Conservation (phyloP, 1,284 basidiomycete species). For the Rhodotorula sp. region DNA sequence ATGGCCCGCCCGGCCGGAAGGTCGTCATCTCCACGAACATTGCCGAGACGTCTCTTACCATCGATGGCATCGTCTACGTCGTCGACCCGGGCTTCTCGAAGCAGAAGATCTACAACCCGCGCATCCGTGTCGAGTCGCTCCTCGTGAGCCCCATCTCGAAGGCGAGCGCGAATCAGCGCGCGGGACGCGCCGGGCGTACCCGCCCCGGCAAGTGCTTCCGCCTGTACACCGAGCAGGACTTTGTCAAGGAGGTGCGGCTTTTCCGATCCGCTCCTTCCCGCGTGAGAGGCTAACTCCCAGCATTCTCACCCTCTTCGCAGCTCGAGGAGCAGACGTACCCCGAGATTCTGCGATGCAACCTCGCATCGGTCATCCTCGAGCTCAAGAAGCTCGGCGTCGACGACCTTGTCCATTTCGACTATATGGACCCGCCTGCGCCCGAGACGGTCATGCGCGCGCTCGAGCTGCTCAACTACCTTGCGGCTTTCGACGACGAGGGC, state of each 20-base stretch:
- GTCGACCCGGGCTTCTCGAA: constrained; percentile 98
- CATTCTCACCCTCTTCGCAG: constrained; percentile 45
- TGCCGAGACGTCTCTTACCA: constrained; percentile 95
- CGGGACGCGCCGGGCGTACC: constrained; percentile 94
- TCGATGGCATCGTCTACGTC: constrained; percentile 98
- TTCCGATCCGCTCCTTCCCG: too few relatives aligned
- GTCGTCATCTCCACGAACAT: constrained; percentile 96
- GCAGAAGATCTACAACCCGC: constrained; percentile 95
- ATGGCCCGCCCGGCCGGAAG: constrained; percentile 84
- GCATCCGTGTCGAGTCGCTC: constrained; percentile 92
- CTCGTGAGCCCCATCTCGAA: constrained; percentile 95
- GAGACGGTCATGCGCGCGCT: constrained; percentile 98
- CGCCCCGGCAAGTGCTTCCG: constrained; percentile 96
- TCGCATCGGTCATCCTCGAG: constrained; percentile 92
- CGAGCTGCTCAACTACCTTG: constrained; percentile 89
- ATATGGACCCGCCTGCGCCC: constrained; percentile 94
- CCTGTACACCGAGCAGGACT: constrained; percentile 96
- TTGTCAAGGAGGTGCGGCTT: constrained; percentile 68
- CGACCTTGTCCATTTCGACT: constrained; percentile 75
- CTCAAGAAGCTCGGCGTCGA: constrained; percentile 83
- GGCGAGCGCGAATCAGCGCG: constrained; percentile 92
- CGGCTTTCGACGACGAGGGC: constrained; percentile 92
- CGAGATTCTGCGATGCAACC: constrained; percentile 87
- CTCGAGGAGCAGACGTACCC: constrained; percentile 96
- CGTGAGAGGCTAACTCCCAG: background rate